phyloP scores from a whole-genome alignment of 2,329 filamentous ascomycete genomes.

The Penicillium sp. region DNA sequence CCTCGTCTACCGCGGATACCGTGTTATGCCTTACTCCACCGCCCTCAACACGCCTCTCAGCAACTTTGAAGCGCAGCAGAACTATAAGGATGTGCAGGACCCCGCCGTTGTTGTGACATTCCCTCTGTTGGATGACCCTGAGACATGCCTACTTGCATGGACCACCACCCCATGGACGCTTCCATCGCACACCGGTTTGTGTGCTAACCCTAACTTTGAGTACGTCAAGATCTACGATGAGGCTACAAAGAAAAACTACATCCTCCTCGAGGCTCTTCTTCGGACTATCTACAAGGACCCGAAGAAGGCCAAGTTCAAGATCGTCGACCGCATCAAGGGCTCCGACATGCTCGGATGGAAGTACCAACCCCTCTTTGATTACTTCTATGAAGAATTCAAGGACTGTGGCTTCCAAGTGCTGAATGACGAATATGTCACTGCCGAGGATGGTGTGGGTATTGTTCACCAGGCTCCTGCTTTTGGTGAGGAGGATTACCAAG shows the following conservation, averaged over 20 bases:
- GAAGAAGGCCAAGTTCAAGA: constrained; percentile 91
- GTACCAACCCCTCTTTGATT: constrained; percentile 85
- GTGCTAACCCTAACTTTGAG: constrained; percentile 78
- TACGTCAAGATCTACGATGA: constrained; percentile 86
- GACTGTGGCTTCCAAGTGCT: constrained; percentile 78
- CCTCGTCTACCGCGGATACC: constrained; percentile 83
- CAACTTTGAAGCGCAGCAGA: constrained; percentile 92
- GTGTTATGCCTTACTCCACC: constrained; percentile 94
- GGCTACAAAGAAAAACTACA: constrained; percentile 76
- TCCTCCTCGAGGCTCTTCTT: constrained; percentile 78
- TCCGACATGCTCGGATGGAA: constrained; percentile 84
- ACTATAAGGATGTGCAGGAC: constrained; percentile 90
- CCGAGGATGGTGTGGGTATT: constrained; percentile 87
- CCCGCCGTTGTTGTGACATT: constrained; percentile 88
- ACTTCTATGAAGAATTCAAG: constrained; percentile 87
- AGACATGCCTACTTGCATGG: constrained; percentile 78
- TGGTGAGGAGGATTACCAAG: constrained; percentile 93
- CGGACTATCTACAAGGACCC: constrained; percentile 87
- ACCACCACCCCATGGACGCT: constrained; percentile 89
- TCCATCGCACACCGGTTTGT: constrained; percentile 75
- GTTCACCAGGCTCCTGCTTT: constrained; percentile 93
- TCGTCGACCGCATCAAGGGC: constrained; percentile 76
- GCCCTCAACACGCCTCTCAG: constrained; percentile 84
- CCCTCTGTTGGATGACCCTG: constrained; percentile 73
- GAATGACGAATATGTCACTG: constrained; percentile 81